Base-by-base conservation (phyloP, 75 land plant genomes). In the Pseudotsuga menziesii region DNA sequence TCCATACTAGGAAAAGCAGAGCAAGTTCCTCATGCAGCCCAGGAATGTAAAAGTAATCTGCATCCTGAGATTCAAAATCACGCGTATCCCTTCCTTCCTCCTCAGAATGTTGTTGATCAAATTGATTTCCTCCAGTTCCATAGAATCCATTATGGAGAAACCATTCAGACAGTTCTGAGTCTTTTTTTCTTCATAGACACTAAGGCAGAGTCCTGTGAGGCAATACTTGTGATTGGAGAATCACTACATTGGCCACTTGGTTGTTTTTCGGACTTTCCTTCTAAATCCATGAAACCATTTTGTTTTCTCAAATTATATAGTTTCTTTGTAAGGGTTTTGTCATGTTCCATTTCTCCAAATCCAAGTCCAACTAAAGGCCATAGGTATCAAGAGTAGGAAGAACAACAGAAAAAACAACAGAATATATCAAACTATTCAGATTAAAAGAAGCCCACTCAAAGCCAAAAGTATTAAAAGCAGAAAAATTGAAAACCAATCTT, bases 31-130 rank as follows among this genome's bases (percentile, higher is more conserved):
- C 79, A 60, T 73, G 80, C 19, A 87, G 80, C 2, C 25, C 39
- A 25, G 84, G 80, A 22, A 75, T 20, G 58, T 57, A 74, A 6
- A 61, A 75, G 39, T 83, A 81, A 87, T 87, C 85, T 83, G 85
- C 85, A 83, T 83, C 88, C 85, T 87, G 88, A 87, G 88, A 72
- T 78, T 77, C 75, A 44, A 16, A 48, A 74, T 20, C 57, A 73
- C 75, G 20, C 22, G 41, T 25, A 66, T 4, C 13, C 52, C 48
- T 52, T 74, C 32, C 52, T 2, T 23, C 36, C 8, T 67, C 25
- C 27, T 66, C 60, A 25, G 16, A 61, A 61, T 4, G 4, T 16
- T 61, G 4, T 16, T 26, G 64, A 25, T 26, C 29, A 25, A 61
- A 25, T 4, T 2, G 11, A 48, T 61, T 26, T 16, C 64, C 64